Evolutionary conservation across 202 grass and related monocot genomes (phyloP), one percentile per base, ranked within the genome.

Genomic region (Bolboschoenoplectus hybrid): DNA sequence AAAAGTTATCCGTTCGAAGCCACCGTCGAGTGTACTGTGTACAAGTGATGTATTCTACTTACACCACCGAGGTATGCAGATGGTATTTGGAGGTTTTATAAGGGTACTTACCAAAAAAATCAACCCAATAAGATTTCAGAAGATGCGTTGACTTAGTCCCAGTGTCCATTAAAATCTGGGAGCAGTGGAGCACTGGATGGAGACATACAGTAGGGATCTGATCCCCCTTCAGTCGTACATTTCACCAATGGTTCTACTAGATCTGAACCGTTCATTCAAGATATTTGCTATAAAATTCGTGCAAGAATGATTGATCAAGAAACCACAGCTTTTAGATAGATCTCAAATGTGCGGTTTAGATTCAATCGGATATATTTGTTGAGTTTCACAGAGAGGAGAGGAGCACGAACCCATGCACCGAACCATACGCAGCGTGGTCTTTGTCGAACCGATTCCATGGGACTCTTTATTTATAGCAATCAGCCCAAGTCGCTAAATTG

Each of bases 361-460:
- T 67, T 38, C 6, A 1, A 44, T 44, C 43, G 43, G 5, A 5
- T 3, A 44, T 34, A 65, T 7, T 16, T 16, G 7, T 20, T 38
- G 67, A 46, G 16, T 1, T 71, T 45, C 32, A 19, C 1, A 72
- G 3, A 46, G 47, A 72, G 39, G 9, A 72, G 43, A 34, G 62
- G 26, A 64, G 20, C 26, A 4, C 1, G 35, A 64, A 32, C 2
- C 6, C 39, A 45, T 10, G 12, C 52, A 58, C 50, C 34, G 74
- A 57, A 8, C 51, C 52, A 51, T 40, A 40, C 47, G 34, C 34
- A 40, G 51, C 74, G 68, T 2, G 34, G 74, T 79, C 74, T 40
- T 32, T 11, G 16, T 67, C 81, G 81, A 83, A 83, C 80, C 63
- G 63, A 83, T 83, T 83, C 81, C 81, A 38, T 7, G 9, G 56